Evolutionary conservation across 345 rosid genomes (phyloP).

Genomic region (Pugionium dolabratum): DNA sequence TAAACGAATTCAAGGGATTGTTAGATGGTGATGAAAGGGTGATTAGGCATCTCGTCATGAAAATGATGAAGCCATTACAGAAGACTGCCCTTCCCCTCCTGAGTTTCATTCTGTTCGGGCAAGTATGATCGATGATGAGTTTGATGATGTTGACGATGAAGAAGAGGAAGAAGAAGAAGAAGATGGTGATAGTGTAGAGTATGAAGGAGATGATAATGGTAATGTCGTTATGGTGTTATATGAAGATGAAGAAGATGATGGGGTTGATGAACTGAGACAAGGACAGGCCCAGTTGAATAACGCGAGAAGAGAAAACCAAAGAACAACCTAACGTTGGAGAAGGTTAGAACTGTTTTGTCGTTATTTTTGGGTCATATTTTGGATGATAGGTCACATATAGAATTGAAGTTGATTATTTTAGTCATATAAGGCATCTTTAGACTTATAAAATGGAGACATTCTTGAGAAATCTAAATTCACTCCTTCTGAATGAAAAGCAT

Average conservation of each 20-base stretch:
- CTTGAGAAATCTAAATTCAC: not conserved
- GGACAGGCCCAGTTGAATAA: constrained; percentile 17
- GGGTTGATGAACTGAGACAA: constrained; percentile 17
- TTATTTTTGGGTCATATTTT: not conserved
- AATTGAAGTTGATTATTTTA: not conserved
- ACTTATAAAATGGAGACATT: not conserved
- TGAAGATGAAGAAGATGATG: constrained; percentile 36
- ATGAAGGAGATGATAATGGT: constrained; percentile 39
- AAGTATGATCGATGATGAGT: constrained; percentile 53
- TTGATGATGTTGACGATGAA: constrained; percentile 52
- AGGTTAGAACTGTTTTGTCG: constrained; percentile 11
- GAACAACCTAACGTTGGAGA: constrained; percentile 12
- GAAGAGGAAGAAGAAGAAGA: constrained; percentile 50
- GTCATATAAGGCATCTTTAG: not conserved
- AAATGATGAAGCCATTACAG: constrained; percentile 73
- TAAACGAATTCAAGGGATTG: constrained; percentile 77
- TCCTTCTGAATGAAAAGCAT: not conserved
- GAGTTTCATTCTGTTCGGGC: constrained; percentile 66
- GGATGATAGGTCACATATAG: constrained; percentile 4
- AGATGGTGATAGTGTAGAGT: constrained; percentile 15
- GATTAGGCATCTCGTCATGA: constrained; percentile 86
- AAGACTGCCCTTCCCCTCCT: constrained; percentile 82
- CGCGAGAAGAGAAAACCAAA: constrained; percentile 23
- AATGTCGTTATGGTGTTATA: constrained; percentile 39
- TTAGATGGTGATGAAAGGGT: constrained; percentile 83